Percentiles rank a stretch among this genome's conserved stretches.
These are phyloP conservation scores for Syzygium jambos DNA, from an alignment of 345 rosid genomes.

Conservation along the genomic window DNA sequence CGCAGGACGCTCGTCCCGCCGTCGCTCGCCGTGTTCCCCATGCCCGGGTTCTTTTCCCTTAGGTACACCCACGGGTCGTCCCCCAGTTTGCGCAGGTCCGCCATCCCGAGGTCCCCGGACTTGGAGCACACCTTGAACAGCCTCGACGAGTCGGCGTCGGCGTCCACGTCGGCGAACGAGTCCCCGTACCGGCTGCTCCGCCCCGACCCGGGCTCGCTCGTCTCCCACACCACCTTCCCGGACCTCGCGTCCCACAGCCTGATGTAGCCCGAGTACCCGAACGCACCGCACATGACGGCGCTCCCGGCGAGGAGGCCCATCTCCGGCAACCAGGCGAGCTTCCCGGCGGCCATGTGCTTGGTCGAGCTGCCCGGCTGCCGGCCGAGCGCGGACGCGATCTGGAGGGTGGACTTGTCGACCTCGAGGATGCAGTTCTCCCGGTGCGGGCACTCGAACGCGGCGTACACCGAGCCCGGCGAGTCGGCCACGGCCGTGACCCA, in stretches of 20 bases:
- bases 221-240: constrained; percentile 64
- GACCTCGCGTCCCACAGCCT: constrained; percentile 82
- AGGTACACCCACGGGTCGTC: constrained; percentile 23
- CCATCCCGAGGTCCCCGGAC: constrained; percentile 84
- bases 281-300: constrained; percentile 54
- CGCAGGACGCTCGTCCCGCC: constrained; percentile 31
- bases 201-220: constrained; percentile 89
- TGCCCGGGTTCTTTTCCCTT: constrained; percentile 50
- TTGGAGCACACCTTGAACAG: constrained; percentile 79
- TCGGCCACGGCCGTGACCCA: constrained; percentile 51
- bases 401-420: constrained; percentile 82
- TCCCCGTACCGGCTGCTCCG: constrained; percentile 87
- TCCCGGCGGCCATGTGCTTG: constrained; percentile 51
- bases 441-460: constrained; percentile 73
- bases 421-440: constrained; percentile 58
- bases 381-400: constrained; percentile 40
- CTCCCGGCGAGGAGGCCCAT: constrained; percentile 40
- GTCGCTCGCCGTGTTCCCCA: constrained; percentile 12
- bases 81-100: constrained; percentile 48
- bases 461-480: constrained; percentile 46
- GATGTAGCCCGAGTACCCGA: constrained; percentile 83
- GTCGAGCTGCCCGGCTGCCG: constrained; percentile 66
- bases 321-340: constrained; percentile 61
- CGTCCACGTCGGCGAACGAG: constrained; percentile 72
- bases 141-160: constrained; percentile 35